Evolutionary conservation across 176 grass and related monocot species (phyloP), one percentile per base, ranked within the genome.

Genomic region (Panicum miliaceum): DNA sequence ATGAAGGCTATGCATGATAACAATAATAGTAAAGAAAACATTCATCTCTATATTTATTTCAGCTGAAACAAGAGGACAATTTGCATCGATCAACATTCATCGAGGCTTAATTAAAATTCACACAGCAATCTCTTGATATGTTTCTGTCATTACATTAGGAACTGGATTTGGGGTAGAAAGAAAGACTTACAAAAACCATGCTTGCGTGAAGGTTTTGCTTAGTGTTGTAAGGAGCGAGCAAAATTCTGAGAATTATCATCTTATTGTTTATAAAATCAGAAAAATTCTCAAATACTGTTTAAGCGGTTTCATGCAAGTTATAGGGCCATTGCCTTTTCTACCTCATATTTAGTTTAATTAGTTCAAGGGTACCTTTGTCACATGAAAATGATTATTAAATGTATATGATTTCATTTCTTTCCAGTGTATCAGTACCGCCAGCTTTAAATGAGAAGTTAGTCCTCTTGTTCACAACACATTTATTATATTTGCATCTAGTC

Each of bases 91-190:
- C 4, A 22, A 56, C 18, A 76, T 63, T 25, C 41, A 74, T 14
- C 51, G 0, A 64, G 29, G 58, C 29, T 75, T 81, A 43, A 41
- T 6, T 25, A 82, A 82, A 36, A 27, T 83, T 68, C 38, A 60
- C 22, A 6, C 29, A 37, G 45, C 26, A 62, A 5, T 64, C 68
- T 68, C 26, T 68, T 45, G 23, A 70, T 20, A 71, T 56, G 25
- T 54, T 76, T 76, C 12, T 32, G 2, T 42, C 79, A 58, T 19
- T 7, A 14, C 10, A 64, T 38, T 38, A 13, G 29, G 38, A 71
- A 40, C 18, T 64, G 45, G 71, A 66, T 25, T 40, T 26, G 5
- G 32, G 34, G 32, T 40, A 12, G 32, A 74, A 64, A 73, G 23
- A 34, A 15, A 53, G 27, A 8, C 9, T 84, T 76, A 7, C 8